These are phyloP conservation scores for Lichtheimia ornata DNA, from an alignment of 371 early-diverging fungal species.

Conservation along the genomic window DNA sequence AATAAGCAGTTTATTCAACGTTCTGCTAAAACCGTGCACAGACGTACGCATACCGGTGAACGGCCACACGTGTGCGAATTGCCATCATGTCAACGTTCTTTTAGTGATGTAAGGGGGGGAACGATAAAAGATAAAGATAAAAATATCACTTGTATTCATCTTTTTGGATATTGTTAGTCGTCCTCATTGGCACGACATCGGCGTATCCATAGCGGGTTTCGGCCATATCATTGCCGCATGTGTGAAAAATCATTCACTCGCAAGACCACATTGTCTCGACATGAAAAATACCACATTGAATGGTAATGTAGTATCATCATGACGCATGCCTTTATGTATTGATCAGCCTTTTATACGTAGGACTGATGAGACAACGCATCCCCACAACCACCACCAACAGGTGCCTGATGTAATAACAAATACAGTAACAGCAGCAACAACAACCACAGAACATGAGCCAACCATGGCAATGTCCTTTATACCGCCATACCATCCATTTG, in stretches of 20 bases:
- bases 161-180: slow-evolving; percentile 24
- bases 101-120: slow-evolving; percentile 48
- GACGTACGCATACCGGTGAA: slow-evolving; percentile 71
- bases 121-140: not conserved
- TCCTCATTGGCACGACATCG: slow-evolving; percentile 38
- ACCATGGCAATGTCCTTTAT: too few relatives aligned
- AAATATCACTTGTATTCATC: not conserved
- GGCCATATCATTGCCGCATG: slow-evolving; percentile 36
- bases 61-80: slow-evolving; percentile 64
- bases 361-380: too few relatives aligned
- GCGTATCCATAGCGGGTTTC: slow-evolving; percentile 33
- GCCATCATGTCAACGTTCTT: slow-evolving; percentile 44
- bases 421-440: too few relatives aligned
- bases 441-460: too few relatives aligned
- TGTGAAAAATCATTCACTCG: slow-evolving; percentile 27
- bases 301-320: too few relatives aligned
- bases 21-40: slow-evolving; percentile 67
- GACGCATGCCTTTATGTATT: too few relatives aligned
- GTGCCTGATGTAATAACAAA: too few relatives aligned
- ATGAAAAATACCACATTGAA: slow-evolving; percentile 9
- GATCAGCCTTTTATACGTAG: too few relatives aligned
- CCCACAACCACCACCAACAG: too few relatives aligned
- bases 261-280: slow-evolving; percentile 20
- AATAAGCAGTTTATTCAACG: slow-evolving; percentile 69
- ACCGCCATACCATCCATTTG: too few relatives aligned